These are phyloP conservation scores for Tylopilus intermedius DNA, from an alignment of 768 basidiomycete genomes.

Conservation along the genomic window DNA sequence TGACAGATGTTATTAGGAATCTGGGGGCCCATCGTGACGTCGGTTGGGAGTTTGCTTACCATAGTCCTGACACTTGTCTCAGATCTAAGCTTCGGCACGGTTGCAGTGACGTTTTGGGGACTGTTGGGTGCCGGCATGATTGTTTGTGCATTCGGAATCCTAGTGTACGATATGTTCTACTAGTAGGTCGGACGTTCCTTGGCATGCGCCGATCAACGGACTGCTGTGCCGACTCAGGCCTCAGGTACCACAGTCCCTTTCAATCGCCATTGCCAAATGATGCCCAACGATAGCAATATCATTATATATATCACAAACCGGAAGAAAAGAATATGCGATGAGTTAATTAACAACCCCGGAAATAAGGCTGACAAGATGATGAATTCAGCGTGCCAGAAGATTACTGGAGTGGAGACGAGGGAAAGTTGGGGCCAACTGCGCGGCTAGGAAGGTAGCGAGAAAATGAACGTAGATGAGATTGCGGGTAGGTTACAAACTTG, in stretches of 20 bases:
- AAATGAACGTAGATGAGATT: constrained; percentile 31
- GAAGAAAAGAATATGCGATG: constrained; percentile 31
- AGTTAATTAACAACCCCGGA: constrained; percentile 30
- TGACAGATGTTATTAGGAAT: constrained; percentile 69
- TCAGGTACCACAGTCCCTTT: not conserved
- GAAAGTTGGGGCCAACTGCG: constrained; percentile 8
- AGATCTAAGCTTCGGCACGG: constrained; percentile 69
- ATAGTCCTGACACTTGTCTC: constrained; percentile 83
- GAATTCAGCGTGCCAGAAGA: constrained; percentile 17
- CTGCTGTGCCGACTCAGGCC: not conserved
- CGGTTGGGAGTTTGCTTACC: constrained; percentile 90
- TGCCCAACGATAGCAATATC: constrained; percentile 28
- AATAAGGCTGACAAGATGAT: constrained; percentile 18
- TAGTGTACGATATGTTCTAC: constrained; percentile 65
- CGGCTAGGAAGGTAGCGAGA: constrained; percentile 20
- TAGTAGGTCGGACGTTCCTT: constrained; percentile 6
- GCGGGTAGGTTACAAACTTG: constrained; percentile 31
- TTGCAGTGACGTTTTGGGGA: constrained; percentile 65
- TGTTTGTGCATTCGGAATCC: constrained; percentile 74
- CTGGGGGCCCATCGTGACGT: constrained; percentile 85
- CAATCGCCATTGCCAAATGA: not conserved
- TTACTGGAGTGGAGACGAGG: constrained; percentile 8
- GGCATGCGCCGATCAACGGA: not conserved
- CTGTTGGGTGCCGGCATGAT: constrained; percentile 75
- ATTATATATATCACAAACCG: constrained; percentile 43